phyloP scores from a whole-genome alignment of 106 monocot species.

The Dendrobium chrysotoxum region DNA sequence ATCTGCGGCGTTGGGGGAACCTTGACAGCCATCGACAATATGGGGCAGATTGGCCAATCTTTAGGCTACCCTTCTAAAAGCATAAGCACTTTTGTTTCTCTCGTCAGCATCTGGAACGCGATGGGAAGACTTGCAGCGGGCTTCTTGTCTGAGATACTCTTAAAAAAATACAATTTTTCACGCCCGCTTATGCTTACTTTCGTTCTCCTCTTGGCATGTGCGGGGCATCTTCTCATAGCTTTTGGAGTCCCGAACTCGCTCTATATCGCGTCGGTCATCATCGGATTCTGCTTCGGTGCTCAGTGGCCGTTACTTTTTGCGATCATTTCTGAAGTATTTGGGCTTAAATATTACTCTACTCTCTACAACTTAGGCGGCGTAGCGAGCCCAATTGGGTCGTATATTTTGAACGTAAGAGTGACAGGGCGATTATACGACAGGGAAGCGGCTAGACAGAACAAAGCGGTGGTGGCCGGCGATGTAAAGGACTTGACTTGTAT shows the following conservation, averaged over 20 bases:
- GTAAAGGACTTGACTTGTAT: slow-evolving; percentile 33
- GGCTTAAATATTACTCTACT: slow-evolving; percentile 78
- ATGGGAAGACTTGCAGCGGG: slow-evolving; percentile 52
- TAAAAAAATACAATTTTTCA: slow-evolving; percentile 46
- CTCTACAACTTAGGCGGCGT: slow-evolving; percentile 64
- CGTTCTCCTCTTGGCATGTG: slow-evolving; percentile 47
- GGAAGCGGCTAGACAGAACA: slow-evolving; percentile 48
- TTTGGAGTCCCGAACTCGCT: slow-evolving; percentile 49
- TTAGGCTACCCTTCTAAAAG: slow-evolving; percentile 47
- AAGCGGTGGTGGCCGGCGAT: not conserved
- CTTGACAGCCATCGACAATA: slow-evolving; percentile 82
- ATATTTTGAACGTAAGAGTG: slow-evolving; percentile 56
- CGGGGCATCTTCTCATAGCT: slow-evolving; percentile 63
- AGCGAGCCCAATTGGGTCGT: slow-evolving; percentile 65
- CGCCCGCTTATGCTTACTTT: slow-evolving; percentile 43
- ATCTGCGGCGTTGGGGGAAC: slow-evolving; percentile 75
- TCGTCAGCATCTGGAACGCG: slow-evolving; percentile 88
- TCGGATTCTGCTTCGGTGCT: slow-evolving; percentile 80
- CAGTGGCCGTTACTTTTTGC: slow-evolving; percentile 64
- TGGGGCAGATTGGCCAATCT: slow-evolving; percentile 82
- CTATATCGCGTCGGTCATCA: slow-evolving; percentile 62
- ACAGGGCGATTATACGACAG: slow-evolving; percentile 59
- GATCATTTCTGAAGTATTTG: slow-evolving; percentile 83
- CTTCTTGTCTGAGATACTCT: slow-evolving; percentile 57
- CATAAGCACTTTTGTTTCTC: slow-evolving; percentile 68